Evolutionary conservation across 139 green algal genomes (phyloP), one percentile per base, ranked within the genome.

Genomic region (Chlorella sp.): DNA sequence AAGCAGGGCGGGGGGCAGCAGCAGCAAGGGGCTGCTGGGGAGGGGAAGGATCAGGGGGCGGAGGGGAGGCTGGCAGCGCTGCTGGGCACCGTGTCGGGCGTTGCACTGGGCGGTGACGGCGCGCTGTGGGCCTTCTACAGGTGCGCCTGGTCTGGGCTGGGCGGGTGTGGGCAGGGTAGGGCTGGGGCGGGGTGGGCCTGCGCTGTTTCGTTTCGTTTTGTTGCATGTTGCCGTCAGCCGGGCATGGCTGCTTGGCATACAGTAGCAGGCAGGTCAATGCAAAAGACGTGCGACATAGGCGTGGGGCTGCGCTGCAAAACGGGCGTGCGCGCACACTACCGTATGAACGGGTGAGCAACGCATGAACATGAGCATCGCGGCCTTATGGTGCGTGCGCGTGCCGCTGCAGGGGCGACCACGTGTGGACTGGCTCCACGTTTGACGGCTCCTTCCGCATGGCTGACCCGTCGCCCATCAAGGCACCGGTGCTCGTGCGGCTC

Each of bases 101-200:
- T 86, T 1, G 42, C 78, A 17, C n/a, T 83, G 26, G 78, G 50
- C 10, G 72, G 70, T 2, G 76, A 91, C 64, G 83, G 80, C 34
- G 78, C 70, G 2, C 1, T 96, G 22, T 95, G 88, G 88, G 85
- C 82, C n/a, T 78, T 96, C 29, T 86, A 91, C 78, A 83, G 77
- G 77, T 79, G 42, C 42, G 17, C 17, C 42, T 55, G 17, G 10
- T 17, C 10, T 55, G 42, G 42, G 10, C 42, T 55, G 42, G 42
- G 42, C 17, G 42, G 10, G 42, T 55, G 10, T n/a, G n/a, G n/a
- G n/a, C 42, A 55, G 17, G 42, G 42, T 17, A 55, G 10, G 42
- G 10, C n/a, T n/a, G n/a, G 42, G 42, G 17, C 42, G 17, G 17
- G 17, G 17, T 17, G 42, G 42, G 10, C 42, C 10, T 55, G 42